A percentile compares a stretch with the other conserved stretches of the same genome.
These are phyloP conservation scores for Alternaria rosae DNA, from an alignment of 2,329 filamentous ascomycete species.

Conservation along the genomic window DNA sequence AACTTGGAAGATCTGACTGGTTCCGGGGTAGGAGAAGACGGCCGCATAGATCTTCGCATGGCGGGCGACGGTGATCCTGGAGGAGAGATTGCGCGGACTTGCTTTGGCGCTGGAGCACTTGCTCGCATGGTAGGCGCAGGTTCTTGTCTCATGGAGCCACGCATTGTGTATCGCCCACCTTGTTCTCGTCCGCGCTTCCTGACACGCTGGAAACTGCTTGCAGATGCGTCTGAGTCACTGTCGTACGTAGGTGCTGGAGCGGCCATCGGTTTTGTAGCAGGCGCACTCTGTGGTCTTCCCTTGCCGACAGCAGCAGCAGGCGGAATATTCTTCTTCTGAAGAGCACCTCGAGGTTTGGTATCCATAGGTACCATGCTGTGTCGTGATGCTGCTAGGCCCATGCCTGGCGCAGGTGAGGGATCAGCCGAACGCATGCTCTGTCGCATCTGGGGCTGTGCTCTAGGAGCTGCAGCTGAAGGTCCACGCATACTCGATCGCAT, in stretches of 20 bases:
- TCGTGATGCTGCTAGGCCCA: slow-evolving; percentile 46
- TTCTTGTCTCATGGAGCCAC: slow-evolving; percentile 71
- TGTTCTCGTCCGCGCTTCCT: slow-evolving; percentile 52
- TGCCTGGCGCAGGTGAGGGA: slow-evolving; percentile 33
- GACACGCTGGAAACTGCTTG: slow-evolving; percentile 78
- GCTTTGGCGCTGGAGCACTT: slow-evolving; percentile 43
- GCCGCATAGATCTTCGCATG: slow-evolving; percentile 45
- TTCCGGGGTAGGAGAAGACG: slow-evolving; percentile 38
- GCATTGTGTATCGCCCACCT: slow-evolving; percentile 67
- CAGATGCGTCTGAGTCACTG: slow-evolving; percentile 57
- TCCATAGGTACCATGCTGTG: slow-evolving; percentile 39
- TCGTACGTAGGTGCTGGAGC: slow-evolving; percentile 40
- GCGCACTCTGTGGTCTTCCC: slow-evolving; percentile 38
- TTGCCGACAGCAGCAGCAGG: slow-evolving; percentile 27
- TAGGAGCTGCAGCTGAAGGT: slow-evolving; percentile 4
- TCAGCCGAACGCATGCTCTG: slow-evolving; percentile 57
- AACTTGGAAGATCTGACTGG: slow-evolving; percentile 62
- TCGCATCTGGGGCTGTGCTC: slow-evolving; percentile 49
- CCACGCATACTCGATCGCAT: slow-evolving; percentile 53
- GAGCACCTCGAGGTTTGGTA: slow-evolving; percentile 41
- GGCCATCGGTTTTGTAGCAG: slow-evolving; percentile 25
- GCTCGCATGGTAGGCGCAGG: slow-evolving; percentile 44
- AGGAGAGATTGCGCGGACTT: slow-evolving; percentile 53
- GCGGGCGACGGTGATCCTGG: slow-evolving; percentile 33
- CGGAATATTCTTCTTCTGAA: slow-evolving; percentile 52